Evolutionary conservation across 371 early-diverging fungal genomes (phyloP).

Genomic region (Mortierella polycephala): DNA sequence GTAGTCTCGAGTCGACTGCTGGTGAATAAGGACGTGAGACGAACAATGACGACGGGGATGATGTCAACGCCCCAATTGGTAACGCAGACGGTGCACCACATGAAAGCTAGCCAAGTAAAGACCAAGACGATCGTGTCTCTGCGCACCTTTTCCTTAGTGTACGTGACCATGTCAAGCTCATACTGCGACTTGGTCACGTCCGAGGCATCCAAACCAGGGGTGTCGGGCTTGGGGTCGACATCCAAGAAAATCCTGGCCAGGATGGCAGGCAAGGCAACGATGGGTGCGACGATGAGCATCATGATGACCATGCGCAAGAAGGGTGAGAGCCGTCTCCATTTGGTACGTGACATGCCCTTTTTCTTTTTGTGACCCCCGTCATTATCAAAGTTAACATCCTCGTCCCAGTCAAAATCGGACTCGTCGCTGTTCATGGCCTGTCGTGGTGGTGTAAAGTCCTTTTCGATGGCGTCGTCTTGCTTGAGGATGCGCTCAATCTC

Average conservation of each 20-base stretch:
- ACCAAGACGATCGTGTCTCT: constrained; percentile 40
- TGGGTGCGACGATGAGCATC: constrained; percentile 40
- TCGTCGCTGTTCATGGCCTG: constrained; percentile 54
- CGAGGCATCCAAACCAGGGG: constrained; percentile 1
- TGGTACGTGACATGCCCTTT: constrained; percentile 17
- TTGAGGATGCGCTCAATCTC: constrained; percentile 54
- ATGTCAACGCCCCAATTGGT: constrained; percentile 54
- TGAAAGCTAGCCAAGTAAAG: constrained; percentile 44
- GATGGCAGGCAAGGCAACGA: constrained; percentile 47
- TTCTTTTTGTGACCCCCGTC: constrained; percentile 27
- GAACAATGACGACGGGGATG: constrained; percentile 45
- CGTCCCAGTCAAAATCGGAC: constrained; percentile 55
- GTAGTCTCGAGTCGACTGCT: constrained; percentile 27
- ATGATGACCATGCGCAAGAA: constrained; percentile 47
- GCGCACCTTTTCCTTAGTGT: constrained; percentile 12
- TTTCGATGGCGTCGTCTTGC: constrained; percentile 33
- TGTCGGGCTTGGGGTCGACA: constrained; percentile 1
- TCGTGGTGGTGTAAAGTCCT: constrained; percentile 45
- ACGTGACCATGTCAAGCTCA: neutral
- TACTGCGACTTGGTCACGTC: constrained; percentile 5
- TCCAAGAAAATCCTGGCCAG: constrained; percentile 26
- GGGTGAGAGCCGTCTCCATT: constrained; percentile 45
- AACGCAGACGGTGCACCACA: constrained; percentile 50
- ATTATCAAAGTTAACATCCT: constrained; percentile 49
- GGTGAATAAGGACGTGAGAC: constrained; percentile 36